These are phyloP conservation scores for Cruciata laevipes DNA, from an alignment of 257 asterid species.

Conservation along the genomic window DNA sequence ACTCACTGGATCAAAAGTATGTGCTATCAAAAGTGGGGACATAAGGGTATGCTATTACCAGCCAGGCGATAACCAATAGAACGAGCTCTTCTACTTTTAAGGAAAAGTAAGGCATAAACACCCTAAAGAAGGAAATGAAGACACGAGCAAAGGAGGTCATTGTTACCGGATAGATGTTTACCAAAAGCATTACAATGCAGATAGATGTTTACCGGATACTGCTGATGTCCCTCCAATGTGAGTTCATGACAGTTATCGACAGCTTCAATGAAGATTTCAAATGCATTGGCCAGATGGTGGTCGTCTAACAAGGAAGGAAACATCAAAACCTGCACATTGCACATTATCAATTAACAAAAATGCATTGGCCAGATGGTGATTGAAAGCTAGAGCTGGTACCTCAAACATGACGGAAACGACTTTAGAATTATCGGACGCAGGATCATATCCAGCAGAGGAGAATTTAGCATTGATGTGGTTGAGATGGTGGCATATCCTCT, in stretches of 20 bases:
- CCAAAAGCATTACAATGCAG: constrained; percentile 11
- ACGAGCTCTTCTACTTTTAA: constrained; percentile 76
- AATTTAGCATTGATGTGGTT: constrained; percentile 67
- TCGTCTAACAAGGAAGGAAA: constrained; percentile 81
- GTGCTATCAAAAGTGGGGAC: too few relatives aligned
- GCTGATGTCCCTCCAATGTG: constrained; percentile 88
- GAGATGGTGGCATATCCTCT: constrained; percentile 64
- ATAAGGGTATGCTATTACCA: too few relatives aligned
- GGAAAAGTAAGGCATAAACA: constrained; percentile 79
- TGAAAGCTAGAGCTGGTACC: too few relatives aligned
- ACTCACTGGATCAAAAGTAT: too few relatives aligned
- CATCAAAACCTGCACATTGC: constrained; percentile 88
- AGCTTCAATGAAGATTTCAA: too few relatives aligned
- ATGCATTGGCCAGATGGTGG: too few relatives aligned
- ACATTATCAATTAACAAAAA: too few relatives aligned
- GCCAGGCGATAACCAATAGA: too few relatives aligned
- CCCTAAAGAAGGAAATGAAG: constrained; percentile 45
- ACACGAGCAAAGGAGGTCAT: constrained; percentile 12
- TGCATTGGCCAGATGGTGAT: too few relatives aligned
- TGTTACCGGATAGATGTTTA: too few relatives aligned
- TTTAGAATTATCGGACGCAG: constrained; percentile 44
- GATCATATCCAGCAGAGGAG: constrained; percentile 50
- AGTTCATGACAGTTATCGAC: too few relatives aligned
- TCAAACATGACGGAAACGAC: constrained; percentile 87
- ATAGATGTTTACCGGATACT: constrained; percentile 58